Evolutionary conservation across 306 rosid species (phyloP), one percentile per base, ranked within the genome.

Genomic region (Casuarina cunninghamiana): DNA sequence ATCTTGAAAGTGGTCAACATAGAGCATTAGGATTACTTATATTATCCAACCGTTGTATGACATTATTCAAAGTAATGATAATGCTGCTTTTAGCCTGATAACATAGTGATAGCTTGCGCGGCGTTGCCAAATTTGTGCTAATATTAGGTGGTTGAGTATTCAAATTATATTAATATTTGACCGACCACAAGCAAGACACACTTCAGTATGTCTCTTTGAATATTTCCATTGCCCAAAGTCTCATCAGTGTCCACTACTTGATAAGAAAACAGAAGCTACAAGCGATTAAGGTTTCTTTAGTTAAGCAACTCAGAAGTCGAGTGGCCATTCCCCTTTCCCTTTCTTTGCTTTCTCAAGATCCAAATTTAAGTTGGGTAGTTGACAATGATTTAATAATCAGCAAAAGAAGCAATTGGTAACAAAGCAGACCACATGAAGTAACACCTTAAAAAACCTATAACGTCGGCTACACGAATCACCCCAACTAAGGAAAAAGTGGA

Each of bases 151-250:
- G 53, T 43, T 54, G 72, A 54, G 65, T 10, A 26, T 66, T 49
- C 57, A 51, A 68, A 61, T 37, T 75, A 32, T 73, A 69, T 21
- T 80, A 77, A 42, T 75, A 71, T 69, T 79, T 84, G 86, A 82
- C 90, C 87, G 83, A 83, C 90, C 85, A 42, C 74, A 73, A 69
- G 76, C 57, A 75, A 49, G 9, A 1, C 72, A 46, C 75, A 67
- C 79, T 78, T 83, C 73, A 68, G 65, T 71, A 55, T 26, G 79
- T 78, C 75, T 75, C 84, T 86, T 63, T 62, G 44, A 45, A 42
- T 84, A 79, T 21, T 66, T 72, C 65, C 75, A 41, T 83, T 46
- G 73, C 48, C 72, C 26, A 21, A 72, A 63, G 79, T 67, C 73
- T 78, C 58, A 46, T 84, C 84, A 72, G 77, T 72, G 62, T 12